A percentile compares a stretch with the other conserved stretches of the same genome.
These are phyloP conservation scores for Tetrapisispora iriomotensis DNA, from an alignment of 805 yeast species.

Conservation along the genomic window DNA sequence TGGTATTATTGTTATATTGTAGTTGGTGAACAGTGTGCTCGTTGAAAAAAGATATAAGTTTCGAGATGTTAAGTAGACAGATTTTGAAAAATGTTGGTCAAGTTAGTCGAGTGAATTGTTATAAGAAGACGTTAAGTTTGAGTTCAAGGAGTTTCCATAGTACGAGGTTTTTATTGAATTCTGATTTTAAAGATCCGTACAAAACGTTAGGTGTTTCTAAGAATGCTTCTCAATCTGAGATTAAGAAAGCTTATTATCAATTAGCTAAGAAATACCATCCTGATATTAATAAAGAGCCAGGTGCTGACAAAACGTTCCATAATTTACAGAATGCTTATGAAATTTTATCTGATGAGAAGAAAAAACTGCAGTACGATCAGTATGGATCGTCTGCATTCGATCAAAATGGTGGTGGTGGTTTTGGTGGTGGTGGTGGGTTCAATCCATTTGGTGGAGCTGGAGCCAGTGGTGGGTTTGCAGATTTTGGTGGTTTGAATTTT, in stretches of 20 bases:
- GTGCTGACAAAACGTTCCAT: conserved; percentile 82
- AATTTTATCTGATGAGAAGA: conserved; percentile 71
- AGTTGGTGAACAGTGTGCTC: too few species aligned
- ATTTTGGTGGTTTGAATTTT: conserved; percentile 40
- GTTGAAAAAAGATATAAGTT: not conserved
- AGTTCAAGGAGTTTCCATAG: not conserved
- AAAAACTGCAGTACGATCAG: conserved; percentile 83
- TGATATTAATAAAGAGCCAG: conserved; percentile 86
- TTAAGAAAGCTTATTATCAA: conserved; percentile 89
- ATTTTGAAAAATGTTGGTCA: too few species aligned
- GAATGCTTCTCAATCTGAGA: conserved; percentile 66
- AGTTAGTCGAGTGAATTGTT: not conserved
- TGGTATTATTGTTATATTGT: too few species aligned
- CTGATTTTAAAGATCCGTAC: conserved; percentile 61
- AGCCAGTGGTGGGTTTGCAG: conserved; percentile 26
- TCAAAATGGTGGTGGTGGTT: conserved; percentile 42
- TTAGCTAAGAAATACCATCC: conserved; percentile 94
- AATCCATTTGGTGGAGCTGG: conserved; percentile 9
- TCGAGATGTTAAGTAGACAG: too few species aligned
- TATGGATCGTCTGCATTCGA: conserved; percentile 84
- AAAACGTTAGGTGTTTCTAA: conserved; percentile 67
- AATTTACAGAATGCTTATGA: conserved; percentile 93
- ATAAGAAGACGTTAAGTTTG: not conserved
- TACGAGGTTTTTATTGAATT: conserved; percentile 9
- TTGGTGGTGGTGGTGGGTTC: conserved; percentile 36